A percentile compares a stretch with the other conserved stretches of the same genome.
phyloP scores from a whole-genome alignment of 129 eudicot genomes.

The Lactuca saligna region DNA sequence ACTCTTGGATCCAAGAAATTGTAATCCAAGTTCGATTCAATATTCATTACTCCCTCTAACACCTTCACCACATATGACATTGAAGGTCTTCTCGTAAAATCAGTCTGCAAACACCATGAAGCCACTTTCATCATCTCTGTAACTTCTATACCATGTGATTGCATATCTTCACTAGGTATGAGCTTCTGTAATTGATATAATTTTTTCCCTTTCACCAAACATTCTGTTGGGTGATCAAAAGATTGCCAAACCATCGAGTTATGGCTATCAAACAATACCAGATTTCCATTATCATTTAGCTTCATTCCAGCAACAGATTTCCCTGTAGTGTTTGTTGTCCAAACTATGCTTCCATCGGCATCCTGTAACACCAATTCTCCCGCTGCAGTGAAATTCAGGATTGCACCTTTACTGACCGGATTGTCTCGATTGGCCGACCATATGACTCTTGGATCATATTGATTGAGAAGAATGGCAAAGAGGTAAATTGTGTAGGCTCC shows the following conservation, averaged over 20 bases:
- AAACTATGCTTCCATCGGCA: slow-evolving; percentile 29
- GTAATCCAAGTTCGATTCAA: slow-evolving; percentile 26
- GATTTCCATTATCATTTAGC: too few relatives aligned
- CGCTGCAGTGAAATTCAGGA: slow-evolving; percentile 14
- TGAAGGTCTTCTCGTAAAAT: slow-evolving; percentile 36
- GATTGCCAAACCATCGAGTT: neutral
- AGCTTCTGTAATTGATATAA: too few relatives aligned
- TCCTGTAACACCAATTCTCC: slow-evolving; percentile 30
- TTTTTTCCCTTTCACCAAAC: too few relatives aligned
- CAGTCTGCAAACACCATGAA: slow-evolving; percentile 44
- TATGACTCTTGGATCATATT: too few relatives aligned
- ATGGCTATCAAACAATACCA: slow-evolving; percentile 23
- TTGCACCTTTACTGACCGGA: neutral
- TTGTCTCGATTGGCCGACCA: too few relatives aligned
- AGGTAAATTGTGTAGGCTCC: too few relatives aligned
- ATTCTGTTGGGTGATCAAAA: too few relatives aligned
- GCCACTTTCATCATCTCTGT: slow-evolving; percentile 29
- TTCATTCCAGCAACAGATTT: too few relatives aligned
- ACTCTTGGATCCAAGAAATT: slow-evolving; percentile 32
- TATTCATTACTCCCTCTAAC: neutral
- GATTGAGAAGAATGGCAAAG: too few relatives aligned
- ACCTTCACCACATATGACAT: slow-evolving; percentile 33
- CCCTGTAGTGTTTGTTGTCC: slow-evolving; percentile 31
- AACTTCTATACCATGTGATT: neutral
- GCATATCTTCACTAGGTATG: slow-evolving; percentile 17